Base-by-base conservation (phyloP, 2,329 filamentous ascomycete genomes). In the Cladosporium velox region DNA sequence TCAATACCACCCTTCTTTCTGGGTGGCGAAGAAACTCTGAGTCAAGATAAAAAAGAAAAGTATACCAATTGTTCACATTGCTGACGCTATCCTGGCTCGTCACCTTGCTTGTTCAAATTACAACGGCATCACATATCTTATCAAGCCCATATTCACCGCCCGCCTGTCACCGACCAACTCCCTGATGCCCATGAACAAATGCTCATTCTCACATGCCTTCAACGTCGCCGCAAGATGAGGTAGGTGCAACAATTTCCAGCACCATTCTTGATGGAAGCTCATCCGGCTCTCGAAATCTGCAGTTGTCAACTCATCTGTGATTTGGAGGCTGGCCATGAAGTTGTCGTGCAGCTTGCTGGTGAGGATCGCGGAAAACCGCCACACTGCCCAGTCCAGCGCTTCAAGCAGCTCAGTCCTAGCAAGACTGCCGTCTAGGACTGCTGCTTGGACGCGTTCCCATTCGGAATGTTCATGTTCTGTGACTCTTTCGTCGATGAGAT, bases 1-100 rank as follows among this genome's bases (percentile, higher is more conserved):
- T 65, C 85, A 87, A 6, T 99, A 98, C 77, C 84, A 83, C 67
- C 91, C 91, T 18, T 91, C 88, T 64, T 88, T 91, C 68, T 99
- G 95, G 95, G 83, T 96, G 32, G 94, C 91, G 38, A 87, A 90
- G 68, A 99, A 96, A 80, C 24, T 24, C 24, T 24, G 24, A 24
- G 24, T 24, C 24, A 24, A 1, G 24, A 24, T 24, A 24, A 24
- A 24, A 24, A 24, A 2, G 24, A 24, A 24, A 24, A 24, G 24
- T 24, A 24, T 24, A 24, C 24, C 24, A 24, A 24, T 24, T 24
- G 11, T 18, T 26, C n/a, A 21, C 7, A 47, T 10, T 21, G 1
- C 41, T 2, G 2, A 47, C 3, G 15, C 41, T 47, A 15, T 47
- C 8, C 2, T 47, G n/a, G n/a, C 41, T 6, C 41, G 11, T 47